Evolutionary conservation across 2,329 filamentous ascomycete genomes (phyloP), one percentile per base, ranked within the genome.

Genomic region (Fusarium fracticaudum): DNA sequence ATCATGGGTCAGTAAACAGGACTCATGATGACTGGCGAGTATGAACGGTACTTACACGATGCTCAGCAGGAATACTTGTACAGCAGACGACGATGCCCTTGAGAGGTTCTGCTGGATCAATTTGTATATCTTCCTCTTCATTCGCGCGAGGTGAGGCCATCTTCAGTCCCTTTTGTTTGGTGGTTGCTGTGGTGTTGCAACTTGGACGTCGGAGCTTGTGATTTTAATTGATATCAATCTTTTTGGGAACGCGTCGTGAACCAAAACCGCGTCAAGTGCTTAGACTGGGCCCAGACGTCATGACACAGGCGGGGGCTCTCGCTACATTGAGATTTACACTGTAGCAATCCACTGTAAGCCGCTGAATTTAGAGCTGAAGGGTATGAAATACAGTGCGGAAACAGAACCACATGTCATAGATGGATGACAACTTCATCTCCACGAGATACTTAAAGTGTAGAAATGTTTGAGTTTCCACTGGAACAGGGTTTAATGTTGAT

Each of bases 1-100:
- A 67, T 35, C 38, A 40, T 41, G 45, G 47, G 44, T 64, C 41
- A 55, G 53, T 61, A 57, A 50, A 47, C 31, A 44, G 38, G 33
- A 44, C 12, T 38, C 58, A 60, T 69, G 62, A 61, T 47, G 35
- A 44, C 38, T 41, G 50, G 18, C 47, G 62, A 61, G 31, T 61
- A 48, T 60, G 38, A 72, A 70, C 85, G 88, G 77, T 86, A 96
- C 94, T 82, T 67, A 75, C 72, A 73, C 94, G 90, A 79, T 92
- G 88, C 79, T 97, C 94, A 65, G 93, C 90, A 62, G 92, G 87
- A 75, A 98, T 92, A 77, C 93, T 95, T 58, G 95, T 98, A 84
- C 94, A 97, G 87, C 95, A 98, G 76, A 98, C 87, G 70, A 96
- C 89, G 60, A 94, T 89, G 76, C 93, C 92, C 72, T 86, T 86